Base-by-base conservation (phyloP, 2,329 filamentous ascomycete species). In the Phyllosticta paracitricarpa region DNA sequence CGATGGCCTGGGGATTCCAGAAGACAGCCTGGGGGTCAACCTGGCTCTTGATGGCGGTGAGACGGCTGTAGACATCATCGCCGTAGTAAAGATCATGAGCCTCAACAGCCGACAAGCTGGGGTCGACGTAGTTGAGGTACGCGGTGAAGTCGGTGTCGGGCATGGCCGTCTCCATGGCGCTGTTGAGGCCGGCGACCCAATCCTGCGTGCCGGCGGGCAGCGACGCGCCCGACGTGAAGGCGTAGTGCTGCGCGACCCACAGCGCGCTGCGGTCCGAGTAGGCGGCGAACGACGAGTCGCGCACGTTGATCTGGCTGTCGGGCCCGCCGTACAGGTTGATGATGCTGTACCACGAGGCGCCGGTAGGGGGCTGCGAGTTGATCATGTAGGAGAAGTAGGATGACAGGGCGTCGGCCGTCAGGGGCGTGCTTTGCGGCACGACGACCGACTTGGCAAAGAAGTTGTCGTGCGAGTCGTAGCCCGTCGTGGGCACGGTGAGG, bases 81-180 rank as follows among this genome's bases (percentile, higher is more conserved):
- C 78, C 73, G 64, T 78, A 83, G 69, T 83, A 82, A 64, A 79
- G 68, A 62, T 77, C 68, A 64, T 80, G 77, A 2, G 81, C 81
- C n/a, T 73, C 73, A 1, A 72, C 72, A n/a, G 75, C 72, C 66
- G 74, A 72, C 62, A 82, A 72, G 53, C 71, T 75, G 0, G 80
- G 75, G 65, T 83, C 81, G 3, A 80, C 76, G 58, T 83, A 83
- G 72, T 83, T 83, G 65, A 79, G 71, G 64, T 83, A 83, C 62
- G 78, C 78, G 19, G 78, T 79, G 69, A 79, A 80, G 7, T 71
- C 65, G 1, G 70, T 73, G 40, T 72, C 65, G 12, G 70, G 68
- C 69, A 76, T 71, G n/a, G 67, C 68, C 12, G 70, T 66, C 30
- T 69, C 72, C 56, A 78, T 69, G 5, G 70, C 72, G 9, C 73